phyloP scores from a whole-genome alignment of 169 alveolate species.

The Sarcocystis neurona region DNA sequence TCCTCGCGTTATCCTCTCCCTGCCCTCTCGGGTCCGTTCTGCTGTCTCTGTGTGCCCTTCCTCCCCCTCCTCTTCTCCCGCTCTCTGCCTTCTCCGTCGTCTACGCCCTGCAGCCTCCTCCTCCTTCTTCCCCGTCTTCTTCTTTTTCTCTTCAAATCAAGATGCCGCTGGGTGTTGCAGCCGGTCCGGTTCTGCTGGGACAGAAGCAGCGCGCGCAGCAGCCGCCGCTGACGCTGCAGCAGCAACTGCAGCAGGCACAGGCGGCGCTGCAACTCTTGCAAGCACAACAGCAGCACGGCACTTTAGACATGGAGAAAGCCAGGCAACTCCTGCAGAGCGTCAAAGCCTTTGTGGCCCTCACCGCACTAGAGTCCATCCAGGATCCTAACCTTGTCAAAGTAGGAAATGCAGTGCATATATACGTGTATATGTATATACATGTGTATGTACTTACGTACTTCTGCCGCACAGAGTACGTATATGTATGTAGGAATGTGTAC shows the following conservation, averaged over 20 bases:
- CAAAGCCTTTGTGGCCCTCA: not conserved
- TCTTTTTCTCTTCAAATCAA: too few species aligned
- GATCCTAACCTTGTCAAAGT: slow-evolving; percentile 21
- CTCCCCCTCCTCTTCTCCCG: too few species aligned
- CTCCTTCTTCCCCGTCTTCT: too few species aligned
- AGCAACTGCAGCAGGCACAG: slow-evolving; percentile 37
- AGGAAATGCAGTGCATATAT: not conserved
- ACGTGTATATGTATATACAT: not conserved
- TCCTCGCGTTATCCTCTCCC: too few species aligned
- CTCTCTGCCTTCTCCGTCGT: too few species aligned
- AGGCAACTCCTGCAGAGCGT: not conserved
- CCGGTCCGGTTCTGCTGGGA: too few species aligned
- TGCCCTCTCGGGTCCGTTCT: too few species aligned
- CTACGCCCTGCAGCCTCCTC: too few species aligned
- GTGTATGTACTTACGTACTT: not conserved
- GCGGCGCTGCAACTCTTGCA: not conserved
- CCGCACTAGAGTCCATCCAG: not conserved
- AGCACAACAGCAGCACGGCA: not conserved
- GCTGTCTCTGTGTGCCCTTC: too few species aligned
- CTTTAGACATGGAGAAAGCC: not conserved
- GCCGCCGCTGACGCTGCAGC: too few species aligned
- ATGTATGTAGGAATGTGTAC: not conserved
- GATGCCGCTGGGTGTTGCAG: too few species aligned
- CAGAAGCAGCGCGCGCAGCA: too few species aligned
- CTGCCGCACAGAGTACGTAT: not conserved